Conservation (phyloP, 2,329 filamentous ascomycete genomes). For the Fusarium tuaranense region DNA sequence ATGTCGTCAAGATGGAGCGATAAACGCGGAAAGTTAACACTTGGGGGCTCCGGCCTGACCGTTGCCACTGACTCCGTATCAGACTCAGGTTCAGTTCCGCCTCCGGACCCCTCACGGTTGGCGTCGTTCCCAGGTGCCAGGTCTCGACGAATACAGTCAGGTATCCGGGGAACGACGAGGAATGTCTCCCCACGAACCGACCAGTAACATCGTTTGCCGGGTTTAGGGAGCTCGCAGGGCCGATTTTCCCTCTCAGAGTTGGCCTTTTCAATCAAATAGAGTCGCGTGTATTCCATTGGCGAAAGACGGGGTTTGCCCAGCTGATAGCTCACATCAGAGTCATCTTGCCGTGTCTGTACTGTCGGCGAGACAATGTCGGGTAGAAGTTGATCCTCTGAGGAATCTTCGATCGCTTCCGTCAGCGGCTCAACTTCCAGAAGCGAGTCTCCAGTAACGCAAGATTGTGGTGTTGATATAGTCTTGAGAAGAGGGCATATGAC, state of each 20-base stretch:
- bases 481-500: background rate
- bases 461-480: background rate
- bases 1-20: constrained; percentile 48
- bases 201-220: constrained; percentile 50
- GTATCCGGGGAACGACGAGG: constrained; percentile 51
- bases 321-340: constrained; percentile 2
- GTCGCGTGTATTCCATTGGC: constrained; percentile 55
- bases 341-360: constrained; percentile 6
- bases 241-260: constrained; percentile 41
- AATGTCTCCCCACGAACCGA: constrained; percentile 51
- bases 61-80: constrained; percentile 39
- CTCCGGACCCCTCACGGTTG: background rate
- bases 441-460: background rate
- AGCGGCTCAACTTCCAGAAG: background rate
- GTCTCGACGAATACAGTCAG: constrained; percentile 41
- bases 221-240: constrained; percentile 46
- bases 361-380: background rate
- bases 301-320: constrained; percentile 49
- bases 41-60: constrained; percentile 12
- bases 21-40: constrained; percentile 43
- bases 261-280: constrained; percentile 51
- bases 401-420: background rate
- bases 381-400: background rate
- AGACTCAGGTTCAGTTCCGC: constrained; percentile 12
- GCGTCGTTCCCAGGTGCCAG: background rate